These are phyloP conservation scores for Colletotrichum tropicale DNA, from an alignment of 2,329 filamentous ascomycete species.

Conservation along the genomic window DNA sequence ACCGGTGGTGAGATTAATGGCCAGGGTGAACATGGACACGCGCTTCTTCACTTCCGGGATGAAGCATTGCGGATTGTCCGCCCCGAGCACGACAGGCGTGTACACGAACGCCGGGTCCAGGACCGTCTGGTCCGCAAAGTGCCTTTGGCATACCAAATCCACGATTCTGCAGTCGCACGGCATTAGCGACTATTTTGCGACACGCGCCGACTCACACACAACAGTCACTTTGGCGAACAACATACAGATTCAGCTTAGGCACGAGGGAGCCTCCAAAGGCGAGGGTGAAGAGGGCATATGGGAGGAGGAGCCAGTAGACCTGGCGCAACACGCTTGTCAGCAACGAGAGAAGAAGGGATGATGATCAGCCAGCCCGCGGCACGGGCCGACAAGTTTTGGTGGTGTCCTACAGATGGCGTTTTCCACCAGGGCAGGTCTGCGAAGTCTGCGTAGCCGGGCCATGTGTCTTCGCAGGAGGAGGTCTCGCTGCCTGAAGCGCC, in stretches of 20 bases:
- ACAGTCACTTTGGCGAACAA: not conserved
- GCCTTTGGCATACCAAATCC: conserved; percentile 81
- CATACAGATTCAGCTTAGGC: conserved; percentile 81
- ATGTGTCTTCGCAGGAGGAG: conserved; percentile 34
- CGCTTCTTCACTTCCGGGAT: conserved; percentile 78
- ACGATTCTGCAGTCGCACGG: conserved; percentile 60
- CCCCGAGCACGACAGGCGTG: conserved; percentile 69
- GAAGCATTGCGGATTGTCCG: conserved; percentile 79
- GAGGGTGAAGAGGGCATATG: conserved; percentile 81
- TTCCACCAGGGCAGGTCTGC: conserved; percentile 65
- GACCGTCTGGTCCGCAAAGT: conserved; percentile 72
- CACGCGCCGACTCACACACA: not conserved
- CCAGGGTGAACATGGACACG: conserved; percentile 79
- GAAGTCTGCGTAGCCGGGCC: conserved; percentile 63
- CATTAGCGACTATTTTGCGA: not conserved
- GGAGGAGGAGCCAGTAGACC: conserved; percentile 84
- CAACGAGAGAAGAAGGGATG: not conserved
- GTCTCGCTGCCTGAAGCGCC: conserved; percentile 22
- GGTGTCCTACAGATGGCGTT: conserved; percentile 59
- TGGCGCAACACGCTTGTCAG: conserved; percentile 38
- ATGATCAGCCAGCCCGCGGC: not conserved
- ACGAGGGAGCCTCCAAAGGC: conserved; percentile 87
- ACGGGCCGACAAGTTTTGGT: not conserved
- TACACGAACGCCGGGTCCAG: conserved; percentile 64
- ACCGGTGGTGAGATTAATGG: conserved; percentile 76